Conservation (phyloP, 2,329 filamentous ascomycete species). For the Penicillium sp. region DNA sequence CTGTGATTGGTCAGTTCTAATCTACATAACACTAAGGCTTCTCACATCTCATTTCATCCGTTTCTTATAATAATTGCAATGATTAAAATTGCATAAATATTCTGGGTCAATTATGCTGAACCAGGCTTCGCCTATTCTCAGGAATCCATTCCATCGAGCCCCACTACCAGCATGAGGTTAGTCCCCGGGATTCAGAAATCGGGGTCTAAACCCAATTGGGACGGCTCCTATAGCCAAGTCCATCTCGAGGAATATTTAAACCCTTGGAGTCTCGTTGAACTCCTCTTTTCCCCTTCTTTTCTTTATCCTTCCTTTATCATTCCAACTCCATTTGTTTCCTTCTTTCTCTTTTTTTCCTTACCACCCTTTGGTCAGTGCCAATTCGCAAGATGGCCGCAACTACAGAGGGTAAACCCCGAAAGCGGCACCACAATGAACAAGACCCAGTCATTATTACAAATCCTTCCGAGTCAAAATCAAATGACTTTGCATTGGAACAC, state of each 20-base stretch:
- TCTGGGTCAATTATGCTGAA: background rate
- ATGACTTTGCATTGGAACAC: constrained; percentile 19
- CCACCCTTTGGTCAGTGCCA: background rate
- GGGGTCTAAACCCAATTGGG: constrained; percentile 5
- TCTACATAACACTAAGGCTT: background rate
- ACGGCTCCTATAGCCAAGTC: background rate
- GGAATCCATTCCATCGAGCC: background rate
- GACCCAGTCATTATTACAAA: background rate
- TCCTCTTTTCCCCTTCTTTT: background rate
- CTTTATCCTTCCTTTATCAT: background rate
- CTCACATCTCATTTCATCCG: too few species aligned
- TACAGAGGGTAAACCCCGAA: constrained; percentile 3
- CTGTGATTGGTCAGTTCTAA: background rate
- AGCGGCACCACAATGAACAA: background rate
- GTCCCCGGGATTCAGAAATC: background rate
- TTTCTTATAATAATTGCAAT: background rate
- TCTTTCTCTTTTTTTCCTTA: background rate
- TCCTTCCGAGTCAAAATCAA: background rate
- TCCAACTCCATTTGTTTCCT: background rate
- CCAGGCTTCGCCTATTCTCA: background rate
- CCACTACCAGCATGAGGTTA: constrained; percentile 2
- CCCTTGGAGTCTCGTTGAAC: background rate
- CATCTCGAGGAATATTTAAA: background rate
- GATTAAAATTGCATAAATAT: background rate
- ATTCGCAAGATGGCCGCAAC: constrained; percentile 2